Evolutionary conservation across 1,139 yeast species (phyloP).

Genomic region (Neolecta irregularis): DNA sequence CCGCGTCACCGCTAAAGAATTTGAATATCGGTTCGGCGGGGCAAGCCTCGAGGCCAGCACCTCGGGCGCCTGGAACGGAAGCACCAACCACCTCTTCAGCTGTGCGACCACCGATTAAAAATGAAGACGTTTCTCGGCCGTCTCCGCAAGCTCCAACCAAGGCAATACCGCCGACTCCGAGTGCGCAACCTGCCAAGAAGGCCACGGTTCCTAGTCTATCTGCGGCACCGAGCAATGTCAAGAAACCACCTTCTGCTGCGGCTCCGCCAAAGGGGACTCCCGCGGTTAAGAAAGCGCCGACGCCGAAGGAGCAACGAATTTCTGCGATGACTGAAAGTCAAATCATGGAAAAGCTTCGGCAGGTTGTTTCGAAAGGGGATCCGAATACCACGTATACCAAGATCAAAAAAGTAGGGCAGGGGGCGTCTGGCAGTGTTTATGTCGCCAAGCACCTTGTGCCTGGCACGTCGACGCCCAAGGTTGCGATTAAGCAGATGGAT

Average conservation of each 20-base stretch:
- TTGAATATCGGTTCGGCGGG: too few species aligned
- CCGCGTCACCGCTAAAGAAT: too few species aligned
- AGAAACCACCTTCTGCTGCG: too few species aligned
- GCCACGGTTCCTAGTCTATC: too few species aligned
- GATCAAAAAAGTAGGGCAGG: conserved; percentile 96
- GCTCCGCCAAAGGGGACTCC: background rate
- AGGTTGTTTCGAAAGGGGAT: conserved; percentile 69
- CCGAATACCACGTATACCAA: conserved; percentile 77
- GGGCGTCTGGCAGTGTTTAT: conserved; percentile 93
- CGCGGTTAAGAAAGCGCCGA: conserved; percentile 15
- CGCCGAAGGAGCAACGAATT: conserved; percentile 41
- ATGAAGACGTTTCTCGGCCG: too few species aligned
- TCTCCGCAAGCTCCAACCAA: too few species aligned
- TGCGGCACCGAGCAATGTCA: background rate
- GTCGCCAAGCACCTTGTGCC: conserved; percentile 39
- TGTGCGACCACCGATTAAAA: too few species aligned
- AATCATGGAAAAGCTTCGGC: conserved; percentile 64
- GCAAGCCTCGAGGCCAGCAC: too few species aligned
- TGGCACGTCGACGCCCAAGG: conserved; percentile 29
- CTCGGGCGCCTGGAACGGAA: too few species aligned
- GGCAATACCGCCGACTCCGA: too few species aligned
- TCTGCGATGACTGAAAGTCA: conserved; percentile 75
- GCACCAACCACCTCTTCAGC: too few species aligned
- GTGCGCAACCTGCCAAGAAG: too few species aligned
- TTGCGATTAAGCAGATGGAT: conserved; percentile 93